Conservation (phyloP, 495 filamentous ascomycete species). For the Penicillium manginii region DNA sequence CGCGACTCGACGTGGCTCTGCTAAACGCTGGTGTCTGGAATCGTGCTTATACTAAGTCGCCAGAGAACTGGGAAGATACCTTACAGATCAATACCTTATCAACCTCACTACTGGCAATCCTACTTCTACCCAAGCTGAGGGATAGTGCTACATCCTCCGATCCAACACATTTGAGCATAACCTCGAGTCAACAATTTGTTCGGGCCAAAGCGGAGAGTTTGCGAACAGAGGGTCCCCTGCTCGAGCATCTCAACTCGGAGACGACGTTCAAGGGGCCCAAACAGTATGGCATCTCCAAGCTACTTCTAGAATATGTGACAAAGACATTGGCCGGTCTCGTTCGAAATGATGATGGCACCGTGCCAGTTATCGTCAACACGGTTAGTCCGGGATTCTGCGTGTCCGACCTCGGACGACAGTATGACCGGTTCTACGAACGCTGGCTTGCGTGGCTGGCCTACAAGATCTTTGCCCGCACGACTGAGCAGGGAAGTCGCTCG, state of each 20-base stretch:
- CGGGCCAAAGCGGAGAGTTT: conserved; percentile 41
- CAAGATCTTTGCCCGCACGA: conserved; percentile 48
- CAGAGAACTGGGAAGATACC: conserved; percentile 57
- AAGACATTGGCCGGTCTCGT: conserved; percentile 39
- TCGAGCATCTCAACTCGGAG: conserved; percentile 39
- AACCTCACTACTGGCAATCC: conserved; percentile 56
- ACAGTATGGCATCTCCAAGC: conserved; percentile 52
- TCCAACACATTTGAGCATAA: conserved; percentile 41
- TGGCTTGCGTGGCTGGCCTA: conserved; percentile 41
- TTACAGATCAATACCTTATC: conserved; percentile 65
- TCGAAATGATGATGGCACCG: conserved; percentile 36
- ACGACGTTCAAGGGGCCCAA: conserved; percentile 34
- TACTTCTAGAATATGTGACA: conserved; percentile 50
- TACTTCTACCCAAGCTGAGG: conserved; percentile 56
- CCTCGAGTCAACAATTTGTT: conserved; percentile 48
- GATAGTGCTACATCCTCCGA: conserved; percentile 27
- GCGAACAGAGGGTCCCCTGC: conserved; percentile 32
- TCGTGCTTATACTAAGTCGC: conserved; percentile 33
- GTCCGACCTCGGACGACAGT: conserved; percentile 46
- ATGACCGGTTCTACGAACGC: conserved; percentile 41
- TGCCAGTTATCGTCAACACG: conserved; percentile 50
- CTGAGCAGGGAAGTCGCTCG: conserved; percentile 54
- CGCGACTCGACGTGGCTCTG: conserved; percentile 44
- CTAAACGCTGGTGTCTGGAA: conserved; percentile 53
- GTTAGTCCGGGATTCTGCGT: conserved; percentile 49